Conservation (phyloP, 83 land plant species). For the Diphasiastrum complanatum region DNA sequence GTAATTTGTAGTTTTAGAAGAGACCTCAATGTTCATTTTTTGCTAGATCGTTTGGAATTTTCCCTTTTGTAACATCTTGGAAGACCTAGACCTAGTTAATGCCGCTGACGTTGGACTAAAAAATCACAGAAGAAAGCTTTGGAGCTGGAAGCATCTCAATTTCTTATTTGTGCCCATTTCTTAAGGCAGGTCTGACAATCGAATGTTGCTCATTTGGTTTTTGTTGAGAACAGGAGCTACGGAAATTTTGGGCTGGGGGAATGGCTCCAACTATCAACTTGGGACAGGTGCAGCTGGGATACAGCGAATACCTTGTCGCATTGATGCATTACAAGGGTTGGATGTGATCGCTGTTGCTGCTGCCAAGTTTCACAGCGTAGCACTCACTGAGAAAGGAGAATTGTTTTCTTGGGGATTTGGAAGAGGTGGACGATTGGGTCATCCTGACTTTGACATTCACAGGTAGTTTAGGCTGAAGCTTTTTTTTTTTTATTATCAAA, state of each 20-base stretch:
- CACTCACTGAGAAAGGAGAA: slow-evolving; percentile 60
- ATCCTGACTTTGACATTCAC: slow-evolving; percentile 93
- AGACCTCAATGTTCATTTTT: too few species aligned
- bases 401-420: slow-evolving; percentile 99
- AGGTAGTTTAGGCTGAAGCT: too few species aligned
- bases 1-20: too few species aligned
- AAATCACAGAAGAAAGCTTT: too few species aligned
- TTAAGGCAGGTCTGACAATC: neutral
- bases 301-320: slow-evolving; percentile 72
- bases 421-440: slow-evolving; percentile 94
- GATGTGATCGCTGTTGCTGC: slow-evolving; percentile 53
- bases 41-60: too few species aligned
- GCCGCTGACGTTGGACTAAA: too few species aligned
- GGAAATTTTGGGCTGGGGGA: slow-evolving; percentile 95
- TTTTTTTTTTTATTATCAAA: neutral
- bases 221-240: slow-evolving; percentile 46
- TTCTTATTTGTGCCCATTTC: neutral
- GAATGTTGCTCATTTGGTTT: neutral
- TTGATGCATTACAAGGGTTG: slow-evolving; percentile 79
- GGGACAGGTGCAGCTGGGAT: slow-evolving; percentile 91
- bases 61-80: too few species aligned
- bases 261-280: slow-evolving; percentile 95
- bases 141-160: too few species aligned
- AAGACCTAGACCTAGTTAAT: too few species aligned
- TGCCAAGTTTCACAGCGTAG: slow-evolving; percentile 94